These are phyloP conservation scores for Pisolithus thermaeus DNA, from an alignment of 1,284 basidiomycete species.

Conservation along the genomic window DNA sequence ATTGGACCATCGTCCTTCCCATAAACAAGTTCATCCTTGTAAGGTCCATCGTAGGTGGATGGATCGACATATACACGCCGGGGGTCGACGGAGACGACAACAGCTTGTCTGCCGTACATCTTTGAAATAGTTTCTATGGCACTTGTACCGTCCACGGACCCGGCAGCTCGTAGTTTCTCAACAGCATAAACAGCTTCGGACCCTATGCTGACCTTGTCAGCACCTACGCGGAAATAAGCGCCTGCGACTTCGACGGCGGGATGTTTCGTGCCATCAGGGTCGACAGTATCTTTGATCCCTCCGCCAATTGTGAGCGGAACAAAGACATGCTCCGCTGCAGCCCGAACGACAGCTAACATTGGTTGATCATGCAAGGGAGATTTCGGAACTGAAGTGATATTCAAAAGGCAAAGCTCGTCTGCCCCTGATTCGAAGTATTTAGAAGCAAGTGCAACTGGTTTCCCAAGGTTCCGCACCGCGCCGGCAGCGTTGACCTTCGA, in stretches of 20 bases:
- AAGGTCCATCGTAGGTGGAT: slow-evolving; percentile 60
- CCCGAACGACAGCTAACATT: slow-evolving; percentile 93
- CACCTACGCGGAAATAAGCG: slow-evolving; percentile 94
- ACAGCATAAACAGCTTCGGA: slow-evolving; percentile 94
- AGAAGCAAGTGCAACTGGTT: slow-evolving; percentile 88
- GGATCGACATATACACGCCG: slow-evolving; percentile 81
- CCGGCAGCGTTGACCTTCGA: slow-evolving; percentile 47
- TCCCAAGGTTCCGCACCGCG: slow-evolving; percentile 94
- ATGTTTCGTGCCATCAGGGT: slow-evolving; percentile 89
- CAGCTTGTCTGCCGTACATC: slow-evolving; percentile 93
- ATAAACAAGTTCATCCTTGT: slow-evolving; percentile 61
- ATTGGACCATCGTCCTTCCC: slow-evolving; percentile 45
- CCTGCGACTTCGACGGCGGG: slow-evolving; percentile 93
- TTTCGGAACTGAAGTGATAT: slow-evolving; percentile 99
- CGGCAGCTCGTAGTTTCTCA: slow-evolving; percentile 66
- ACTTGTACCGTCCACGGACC: slow-evolving; percentile 63
- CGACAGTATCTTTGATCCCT: slow-evolving; percentile 93
- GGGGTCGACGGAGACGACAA: slow-evolving; percentile 97
- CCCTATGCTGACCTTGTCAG: slow-evolving; percentile 97
- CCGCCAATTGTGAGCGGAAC: slow-evolving; percentile 99
- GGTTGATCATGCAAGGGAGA: slow-evolving; percentile 95
- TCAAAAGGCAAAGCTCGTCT: slow-evolving; percentile 96
- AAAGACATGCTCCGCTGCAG: slow-evolving; percentile 87
- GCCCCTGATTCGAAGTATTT: slow-evolving; percentile 89
- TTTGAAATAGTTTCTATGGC: slow-evolving; percentile 92